Conservation (phyloP, 176 grass and related monocot species). For the Avena eriantha region DNA sequence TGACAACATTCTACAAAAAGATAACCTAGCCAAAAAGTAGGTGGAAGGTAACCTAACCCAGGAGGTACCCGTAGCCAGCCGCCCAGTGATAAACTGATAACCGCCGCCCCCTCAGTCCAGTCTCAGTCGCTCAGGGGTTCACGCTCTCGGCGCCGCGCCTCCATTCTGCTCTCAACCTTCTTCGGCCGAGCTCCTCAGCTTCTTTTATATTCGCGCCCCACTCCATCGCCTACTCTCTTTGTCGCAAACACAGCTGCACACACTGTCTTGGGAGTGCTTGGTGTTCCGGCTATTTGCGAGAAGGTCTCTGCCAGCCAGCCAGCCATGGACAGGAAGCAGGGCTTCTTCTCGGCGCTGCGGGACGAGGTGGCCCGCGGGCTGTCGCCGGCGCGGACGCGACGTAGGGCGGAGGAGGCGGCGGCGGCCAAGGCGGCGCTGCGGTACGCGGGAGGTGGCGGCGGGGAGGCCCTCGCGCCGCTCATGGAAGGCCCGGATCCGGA, state of each 20-base stretch:
- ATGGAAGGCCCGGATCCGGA: conserved; percentile 87
- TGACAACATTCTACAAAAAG: too few relatives aligned
- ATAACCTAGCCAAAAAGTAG: too few relatives aligned
- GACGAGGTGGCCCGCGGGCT: conserved; percentile 72
- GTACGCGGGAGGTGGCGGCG: conserved; percentile 25
- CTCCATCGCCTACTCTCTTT: neutral
- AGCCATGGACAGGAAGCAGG: conserved; percentile 84
- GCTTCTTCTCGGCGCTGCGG: conserved; percentile 77
- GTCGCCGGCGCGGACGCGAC: conserved; percentile 59
- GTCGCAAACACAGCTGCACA: neutral
- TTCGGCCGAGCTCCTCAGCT: conserved; percentile 39
- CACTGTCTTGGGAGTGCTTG: neutral
- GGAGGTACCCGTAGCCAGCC: neutral
- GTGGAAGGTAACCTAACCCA: neutral
- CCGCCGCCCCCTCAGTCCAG: neutral
- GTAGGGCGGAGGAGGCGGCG: conserved; percentile 42
- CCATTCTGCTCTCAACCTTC: conserved; percentile 36
- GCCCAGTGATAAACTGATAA: conserved; percentile 21
- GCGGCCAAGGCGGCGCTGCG: conserved; percentile 44
- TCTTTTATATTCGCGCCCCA: conserved; percentile 42
- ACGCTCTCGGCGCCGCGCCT: conserved; percentile 48
- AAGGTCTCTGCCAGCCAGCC: neutral
- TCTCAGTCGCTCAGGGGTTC: conserved; percentile 35
- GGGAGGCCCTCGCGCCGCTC: conserved; percentile 71
- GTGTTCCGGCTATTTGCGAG: conserved; percentile 5